Percentiles rank a stretch among this genome's conserved stretches.
These are phyloP conservation scores for Fusarium phyllophilum DNA, from an alignment of 2,329 filamentous ascomycete genomes.

Conservation along the genomic window DNA sequence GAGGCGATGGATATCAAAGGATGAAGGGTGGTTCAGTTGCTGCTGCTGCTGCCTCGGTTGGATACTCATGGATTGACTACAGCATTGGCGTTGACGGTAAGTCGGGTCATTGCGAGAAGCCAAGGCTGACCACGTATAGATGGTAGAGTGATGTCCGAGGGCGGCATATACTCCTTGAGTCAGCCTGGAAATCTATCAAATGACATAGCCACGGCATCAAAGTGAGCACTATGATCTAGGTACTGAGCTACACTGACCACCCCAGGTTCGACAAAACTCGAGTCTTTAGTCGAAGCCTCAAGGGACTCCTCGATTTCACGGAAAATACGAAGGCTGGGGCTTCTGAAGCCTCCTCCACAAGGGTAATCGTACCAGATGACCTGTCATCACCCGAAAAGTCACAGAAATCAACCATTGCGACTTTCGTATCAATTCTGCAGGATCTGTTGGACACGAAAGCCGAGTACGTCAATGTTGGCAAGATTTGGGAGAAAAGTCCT, in stretches of 20 bases:
- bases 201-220: slow-evolving; percentile 25
- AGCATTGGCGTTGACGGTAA: slow-evolving; percentile 52
- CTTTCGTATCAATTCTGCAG: slow-evolving; percentile 44
- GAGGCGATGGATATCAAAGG: slow-evolving; percentile 59
- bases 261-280: slow-evolving; percentile 36
- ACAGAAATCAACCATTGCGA: slow-evolving; percentile 14
- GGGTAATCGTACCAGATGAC: slow-evolving; percentile 44
- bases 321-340: background rate
- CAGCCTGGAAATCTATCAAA: slow-evolving; percentile 29
- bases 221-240: background rate
- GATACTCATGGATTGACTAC: slow-evolving; percentile 55
- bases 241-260: background rate
- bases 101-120: slow-evolving; percentile 5
- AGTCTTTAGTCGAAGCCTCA: slow-evolving; percentile 41
- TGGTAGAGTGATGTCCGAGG: slow-evolving; percentile 35
- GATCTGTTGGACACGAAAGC: slow-evolving; percentile 1
- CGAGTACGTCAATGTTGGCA: slow-evolving; percentile 31
- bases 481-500: slow-evolving; percentile 30
- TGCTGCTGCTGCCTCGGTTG: slow-evolving; percentile 50
- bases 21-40: slow-evolving; percentile 52
- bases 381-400: slow-evolving; percentile 17
- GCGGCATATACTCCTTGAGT: slow-evolving; percentile 48
- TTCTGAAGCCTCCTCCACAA: background rate
- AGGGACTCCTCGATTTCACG: slow-evolving; percentile 38
- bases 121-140: slow-evolving; percentile 36